A percentile compares a stretch with the other conserved stretches of the same genome.
Conservation (phyloP, 2,329 filamentous ascomycete genomes). For the Hymenoscyphus albidus region DNA sequence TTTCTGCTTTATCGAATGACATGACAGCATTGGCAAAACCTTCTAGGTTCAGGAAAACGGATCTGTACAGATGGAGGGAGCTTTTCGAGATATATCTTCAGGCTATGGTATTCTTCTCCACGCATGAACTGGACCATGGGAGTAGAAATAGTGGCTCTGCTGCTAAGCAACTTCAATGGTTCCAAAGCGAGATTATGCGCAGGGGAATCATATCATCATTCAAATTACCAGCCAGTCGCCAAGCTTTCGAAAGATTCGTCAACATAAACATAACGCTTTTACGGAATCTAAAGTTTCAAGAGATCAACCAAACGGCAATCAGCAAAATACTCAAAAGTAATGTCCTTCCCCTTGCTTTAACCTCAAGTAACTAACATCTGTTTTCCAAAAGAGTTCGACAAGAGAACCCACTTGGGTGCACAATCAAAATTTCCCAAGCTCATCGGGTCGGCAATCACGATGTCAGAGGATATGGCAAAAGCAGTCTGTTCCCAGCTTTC, state of each 20-base stretch:
- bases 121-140: slow-evolving; percentile 66
- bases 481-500: slow-evolving; percentile 73
- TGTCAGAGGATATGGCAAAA: slow-evolving; percentile 66
- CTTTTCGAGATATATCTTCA: slow-evolving; percentile 81
- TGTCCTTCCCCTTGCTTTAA: slow-evolving; percentile 13
- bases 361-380: background rate
- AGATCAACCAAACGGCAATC: slow-evolving; percentile 75
- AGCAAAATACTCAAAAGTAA: slow-evolving; percentile 80
- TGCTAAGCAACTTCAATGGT: slow-evolving; percentile 59
- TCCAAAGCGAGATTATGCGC: slow-evolving; percentile 62
- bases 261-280: slow-evolving; percentile 70
- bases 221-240: slow-evolving; percentile 61
- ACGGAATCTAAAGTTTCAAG: slow-evolving; percentile 77
- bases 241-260: slow-evolving; percentile 65
- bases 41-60: slow-evolving; percentile 56
- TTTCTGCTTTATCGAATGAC: slow-evolving; percentile 60
- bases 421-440: slow-evolving; percentile 58
- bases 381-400: slow-evolving; percentile 69
- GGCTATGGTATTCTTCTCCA: slow-evolving; percentile 77
- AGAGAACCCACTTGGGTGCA: slow-evolving; percentile 71
- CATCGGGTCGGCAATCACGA: slow-evolving; percentile 56
- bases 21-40: slow-evolving; percentile 60
- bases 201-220: slow-evolving; percentile 58
- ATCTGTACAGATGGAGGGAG: slow-evolving; percentile 72
- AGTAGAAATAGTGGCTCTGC: slow-evolving; percentile 63